These are phyloP conservation scores for Carpinus fangiana DNA, from an alignment of 306 rosid species.

Conservation along the genomic window DNA sequence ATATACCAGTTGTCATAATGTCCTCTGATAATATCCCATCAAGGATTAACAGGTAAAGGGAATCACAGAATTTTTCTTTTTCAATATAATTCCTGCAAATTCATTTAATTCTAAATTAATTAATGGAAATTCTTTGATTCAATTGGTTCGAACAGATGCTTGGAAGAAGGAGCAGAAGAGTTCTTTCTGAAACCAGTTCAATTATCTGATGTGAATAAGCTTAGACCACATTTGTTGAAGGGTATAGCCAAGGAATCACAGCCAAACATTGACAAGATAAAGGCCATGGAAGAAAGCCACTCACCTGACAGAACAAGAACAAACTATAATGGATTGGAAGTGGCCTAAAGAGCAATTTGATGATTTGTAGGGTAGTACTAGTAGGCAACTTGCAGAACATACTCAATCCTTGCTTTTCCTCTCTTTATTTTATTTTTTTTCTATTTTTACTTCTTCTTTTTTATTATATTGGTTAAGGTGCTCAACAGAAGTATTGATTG, in stretches of 20 bases:
- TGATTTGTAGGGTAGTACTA: not conserved
- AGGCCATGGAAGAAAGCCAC: constrained; percentile 35
- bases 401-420: not conserved
- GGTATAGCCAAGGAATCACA: constrained; percentile 42
- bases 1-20: constrained; percentile 91
- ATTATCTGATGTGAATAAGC: constrained; percentile 70
- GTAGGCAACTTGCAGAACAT: not conserved
- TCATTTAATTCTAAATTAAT: not conserved
- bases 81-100: not conserved
- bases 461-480: not conserved
- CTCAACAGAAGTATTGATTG: not conserved
- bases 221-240: constrained; percentile 70
- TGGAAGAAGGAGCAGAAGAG: constrained; percentile 90
- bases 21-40: constrained; percentile 89
- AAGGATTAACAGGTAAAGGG: constrained; percentile 69
- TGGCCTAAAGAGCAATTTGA: constrained; percentile 1
- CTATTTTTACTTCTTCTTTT: not conserved
- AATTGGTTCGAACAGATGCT: constrained; percentile 54
- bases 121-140: not conserved
- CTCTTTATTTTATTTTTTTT: not conserved
- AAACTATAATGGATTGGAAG: constrained; percentile 28
- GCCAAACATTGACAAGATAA: constrained; percentile 31
- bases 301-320: constrained; percentile 44
- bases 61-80: constrained; percentile 1
- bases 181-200: constrained; percentile 81